Base-by-base conservation (phyloP, 495 filamentous ascomycete species). In the Penicillium paxilli region DNA sequence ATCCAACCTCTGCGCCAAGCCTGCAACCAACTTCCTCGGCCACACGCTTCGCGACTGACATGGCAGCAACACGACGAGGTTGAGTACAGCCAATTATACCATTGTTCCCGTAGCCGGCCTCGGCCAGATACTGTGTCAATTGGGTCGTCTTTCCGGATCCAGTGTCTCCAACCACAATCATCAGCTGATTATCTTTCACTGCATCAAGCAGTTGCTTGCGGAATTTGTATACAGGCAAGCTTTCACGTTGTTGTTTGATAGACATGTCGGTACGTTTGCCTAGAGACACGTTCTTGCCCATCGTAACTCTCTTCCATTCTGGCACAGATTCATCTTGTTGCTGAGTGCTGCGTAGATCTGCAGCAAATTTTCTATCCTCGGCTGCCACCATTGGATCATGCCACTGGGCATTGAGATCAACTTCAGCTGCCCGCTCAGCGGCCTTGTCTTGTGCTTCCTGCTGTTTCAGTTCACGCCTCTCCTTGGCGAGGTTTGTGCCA, bases 131-230 rank as follows among this genome's bases (percentile, higher is more conserved):
- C 61, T 99, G 94, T 0, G 94, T 96, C 24, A 99, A 62, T 67
- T 99, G 94, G 0, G 94, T 99, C 1, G 94, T 99, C 67, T 99
- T 99, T 52, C 95, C 95, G 4, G 91, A 96, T 21, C 95, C 95
- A 55, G 95, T 99, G 66, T 98, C 94, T 54, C 95, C 94, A 51
- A 98, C 93, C 2, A 98, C 94, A 70, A 99, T 95, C 56, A 99
- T 66, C 35, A 98, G 76, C 60, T 97, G 95, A 68, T 99, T 92
- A 24, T 89, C 85, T 20, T 75, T 74, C 7, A 99, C 89, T 22
- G 94, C 94, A 61, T 96, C 86, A 41, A 98, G 84, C 17, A 99
- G 79, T 61, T 93, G 87, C 35, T 87, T 87, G 51, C 92, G 83
- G 68, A 98, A 96, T 56, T 90, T 92, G 71, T 75, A 99, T 0